Percentiles rank a stretch among this genome's conserved stretches.
Evolutionary conservation across 2,329 filamentous ascomycete species (phyloP).

Genomic region (Nemania sp.): DNA sequence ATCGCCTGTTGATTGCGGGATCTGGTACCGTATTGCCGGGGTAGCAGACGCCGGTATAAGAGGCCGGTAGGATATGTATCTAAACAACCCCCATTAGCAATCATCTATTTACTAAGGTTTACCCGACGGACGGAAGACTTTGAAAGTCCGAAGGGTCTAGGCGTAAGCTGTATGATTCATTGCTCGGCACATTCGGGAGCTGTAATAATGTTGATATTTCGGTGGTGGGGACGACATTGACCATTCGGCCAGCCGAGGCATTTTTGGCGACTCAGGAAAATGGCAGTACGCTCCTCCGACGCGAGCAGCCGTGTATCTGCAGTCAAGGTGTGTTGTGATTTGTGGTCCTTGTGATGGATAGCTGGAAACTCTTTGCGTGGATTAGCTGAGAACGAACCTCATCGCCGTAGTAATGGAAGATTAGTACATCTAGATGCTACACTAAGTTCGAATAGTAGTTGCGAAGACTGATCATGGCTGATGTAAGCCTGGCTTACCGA

Average conservation of each 20-base stretch:
- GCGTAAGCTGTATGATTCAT: not conserved
- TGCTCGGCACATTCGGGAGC: not conserved
- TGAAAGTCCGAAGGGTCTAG: not conserved
- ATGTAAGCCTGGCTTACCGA: conserved; percentile 17
- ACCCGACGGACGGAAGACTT: not conserved
- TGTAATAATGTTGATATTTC: not conserved
- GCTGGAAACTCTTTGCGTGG: not conserved
- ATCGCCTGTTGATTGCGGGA: too few species aligned
- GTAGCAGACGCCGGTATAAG: not conserved
- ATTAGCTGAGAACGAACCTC: not conserved
- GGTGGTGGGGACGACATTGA: not conserved
- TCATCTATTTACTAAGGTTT: not conserved
- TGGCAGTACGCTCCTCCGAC: too few species aligned
- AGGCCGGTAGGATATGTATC: not conserved
- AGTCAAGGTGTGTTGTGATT: not conserved
- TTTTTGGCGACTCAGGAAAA: not conserved
- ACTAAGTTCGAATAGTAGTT: not conserved
- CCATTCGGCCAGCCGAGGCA: conserved; percentile 18
- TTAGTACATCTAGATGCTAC: not conserved
- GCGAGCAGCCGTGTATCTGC: too few species aligned
- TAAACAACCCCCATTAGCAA: not conserved
- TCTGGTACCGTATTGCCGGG: not conserved
- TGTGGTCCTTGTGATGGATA: not conserved
- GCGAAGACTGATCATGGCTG: conserved; percentile 1
- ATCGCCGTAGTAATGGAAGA: not conserved